Base-by-base conservation (phyloP, 169 alveolate species). In the Plasmodium reichenowi region DNA sequence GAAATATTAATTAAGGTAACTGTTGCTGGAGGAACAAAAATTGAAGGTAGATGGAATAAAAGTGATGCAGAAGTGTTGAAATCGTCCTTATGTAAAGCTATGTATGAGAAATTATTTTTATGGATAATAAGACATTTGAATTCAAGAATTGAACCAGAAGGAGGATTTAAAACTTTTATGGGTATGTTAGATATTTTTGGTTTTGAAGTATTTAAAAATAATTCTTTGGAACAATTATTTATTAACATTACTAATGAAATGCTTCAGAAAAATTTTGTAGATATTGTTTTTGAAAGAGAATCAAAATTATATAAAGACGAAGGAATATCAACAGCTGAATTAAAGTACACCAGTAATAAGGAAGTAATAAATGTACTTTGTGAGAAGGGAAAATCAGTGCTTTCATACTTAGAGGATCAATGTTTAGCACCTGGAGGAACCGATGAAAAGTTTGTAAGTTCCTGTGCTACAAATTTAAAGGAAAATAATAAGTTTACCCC, bases 101-200 rank as follows among this genome's bases (percentile, higher is more conserved):
- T 99, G 64, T 99, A 98, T 95, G 98, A 97, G 92, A 97, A 97
- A 87, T 92, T 98, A 88, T 99, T 99, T 89, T 89, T 97, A 67
- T 98, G 99, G 98, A 93, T 99, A 50, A 98, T 99, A 56, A 95
- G 89, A 70, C 97, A 95, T 88, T 94, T 99, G 93, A 99, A 99
- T 95, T 86, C 94, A 17, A 95, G 97, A 48, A 97, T 98, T 62
- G 96, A 96, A 67, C 98, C 98, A 59, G 94, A 95, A 24, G 94
- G 89, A 9, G 97, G 97, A 29, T 94, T 95, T 72, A 94, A 94
- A 56, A 88, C 58, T 24, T 96, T 96, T 80, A 97, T 98, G 89
- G 99, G 99, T 47, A 95, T 98, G 91, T 91, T 98, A 15, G 99
- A 98, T 94, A 98, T 98, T 29, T 98, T 96, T 90, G 99, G 99